Base-by-base conservation (phyloP, 306 rosid species). In the Prunus mongolica region DNA sequence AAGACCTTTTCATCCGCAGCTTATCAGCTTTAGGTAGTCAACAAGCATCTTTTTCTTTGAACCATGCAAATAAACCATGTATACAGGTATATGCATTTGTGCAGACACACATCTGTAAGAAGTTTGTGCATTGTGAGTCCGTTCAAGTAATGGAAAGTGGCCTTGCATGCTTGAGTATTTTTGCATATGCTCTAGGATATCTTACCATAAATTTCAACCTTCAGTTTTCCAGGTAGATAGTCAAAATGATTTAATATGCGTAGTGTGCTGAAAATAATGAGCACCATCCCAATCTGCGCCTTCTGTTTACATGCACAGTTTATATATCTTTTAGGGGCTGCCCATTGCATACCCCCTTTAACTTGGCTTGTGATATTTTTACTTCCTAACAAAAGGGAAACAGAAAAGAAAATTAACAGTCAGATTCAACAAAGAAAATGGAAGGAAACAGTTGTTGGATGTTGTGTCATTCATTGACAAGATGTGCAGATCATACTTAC, bases 1-100 rank as follows among this genome's bases (percentile, higher is more conserved):
- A 92, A 87, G 98, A 92, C 83, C 96, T 94, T 83, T 92, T 86
- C 76, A 91, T 94, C 67, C 80, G 69, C 76, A 94, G 98, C 87
- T 86, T 94, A 56, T 89, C 98, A 49, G 97, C 98, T 77, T 71
- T 94, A 90, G 97, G 98, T 94, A 84, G 72, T 83, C 68, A 69
- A 28, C 72, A 44, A 67, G 71, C 65, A 51, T 69, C 78, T 77
- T 56, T 20, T 30, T 32, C 47, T 82, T 66, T 74, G 58, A 24
- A 50, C 67, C 45, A 46, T 27, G 18, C 30, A 58, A 46, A 12
- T 19, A 32, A 32, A 20, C 64, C 8, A 2, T 12, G 18, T 12
- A 61, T 4, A 61, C 27, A 34, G 20, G 54, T 58, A 11, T 16
- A 38, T 7, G 44, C 44, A 38, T 38, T 38, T 38, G 44, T 38